Evolutionary conservation across 75 land plant species (phyloP).

Genomic region (Selaginella tamariscina): DNA sequence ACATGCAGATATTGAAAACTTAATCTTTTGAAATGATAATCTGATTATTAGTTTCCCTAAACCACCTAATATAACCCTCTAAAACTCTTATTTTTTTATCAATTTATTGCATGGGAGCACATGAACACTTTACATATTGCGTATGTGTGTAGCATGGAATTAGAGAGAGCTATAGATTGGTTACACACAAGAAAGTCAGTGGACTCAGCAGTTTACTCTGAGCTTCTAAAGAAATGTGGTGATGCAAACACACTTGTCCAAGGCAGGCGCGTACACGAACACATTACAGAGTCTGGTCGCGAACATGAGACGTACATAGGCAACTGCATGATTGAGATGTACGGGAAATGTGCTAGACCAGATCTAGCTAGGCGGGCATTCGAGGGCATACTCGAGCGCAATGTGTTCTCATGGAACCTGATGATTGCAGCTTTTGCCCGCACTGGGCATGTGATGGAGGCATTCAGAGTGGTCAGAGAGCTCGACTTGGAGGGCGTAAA

Average conservation of each 20-base stretch:
- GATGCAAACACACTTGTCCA: not conserved
- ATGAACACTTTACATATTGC: no score
- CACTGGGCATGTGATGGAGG: constrained; percentile 1
- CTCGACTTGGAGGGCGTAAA: not conserved
- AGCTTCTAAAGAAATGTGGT: constrained; percentile 6
- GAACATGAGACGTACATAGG: not conserved
- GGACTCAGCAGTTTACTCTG: not conserved
- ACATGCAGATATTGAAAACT: no score
- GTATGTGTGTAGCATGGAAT: no score
- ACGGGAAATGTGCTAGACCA: not conserved
- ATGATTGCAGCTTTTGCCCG: constrained; percentile 3
- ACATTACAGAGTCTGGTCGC: not conserved
- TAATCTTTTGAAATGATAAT: no score
- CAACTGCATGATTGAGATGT: constrained; percentile 9
- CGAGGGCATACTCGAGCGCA: not conserved
- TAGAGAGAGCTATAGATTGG: not conserved
- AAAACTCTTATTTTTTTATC: no score
- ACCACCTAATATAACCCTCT: no score
- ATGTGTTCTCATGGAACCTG: constrained; percentile 2
- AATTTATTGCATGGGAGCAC: no score
- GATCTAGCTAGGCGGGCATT: not conserved
- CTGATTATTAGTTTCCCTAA: no score
- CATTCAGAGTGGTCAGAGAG: not conserved
- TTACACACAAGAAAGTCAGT: not conserved
- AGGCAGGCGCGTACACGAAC: not conserved